These are phyloP conservation scores for Rubroboletus satanas DNA, from an alignment of 768 basidiomycete species.

Conservation along the genomic window DNA sequence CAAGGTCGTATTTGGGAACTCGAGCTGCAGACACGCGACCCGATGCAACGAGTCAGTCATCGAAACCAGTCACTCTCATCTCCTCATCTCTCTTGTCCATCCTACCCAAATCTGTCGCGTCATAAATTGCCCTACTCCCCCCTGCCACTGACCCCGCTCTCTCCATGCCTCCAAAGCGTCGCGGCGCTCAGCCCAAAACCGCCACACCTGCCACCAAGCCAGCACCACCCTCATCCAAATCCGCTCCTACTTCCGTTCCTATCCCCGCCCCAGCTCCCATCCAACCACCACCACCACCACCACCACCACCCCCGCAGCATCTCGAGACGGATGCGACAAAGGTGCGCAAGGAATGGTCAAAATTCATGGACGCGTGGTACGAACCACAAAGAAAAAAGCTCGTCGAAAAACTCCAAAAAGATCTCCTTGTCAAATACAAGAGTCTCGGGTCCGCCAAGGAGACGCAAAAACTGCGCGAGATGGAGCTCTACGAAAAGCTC, in stretches of 20 bases:
- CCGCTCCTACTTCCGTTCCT: constrained; percentile 1
- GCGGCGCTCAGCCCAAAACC: constrained; percentile 15
- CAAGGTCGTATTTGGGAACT: constrained; percentile 25
- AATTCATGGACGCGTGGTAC: constrained; percentile 29
- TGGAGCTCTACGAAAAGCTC: constrained; percentile 27
- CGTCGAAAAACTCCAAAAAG: constrained; percentile 30
- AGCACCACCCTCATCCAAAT: constrained; percentile 7
- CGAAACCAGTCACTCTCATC: constrained; percentile 18
- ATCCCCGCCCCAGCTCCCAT: neutral
- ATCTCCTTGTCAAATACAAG: constrained; percentile 32
- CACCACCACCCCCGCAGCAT: constrained; percentile 16
- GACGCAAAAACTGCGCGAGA: constrained; percentile 29
- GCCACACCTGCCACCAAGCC: constrained; percentile 9
- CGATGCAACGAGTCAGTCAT: constrained; percentile 28
- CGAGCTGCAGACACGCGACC: constrained; percentile 22
- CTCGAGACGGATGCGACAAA: constrained; percentile 19
- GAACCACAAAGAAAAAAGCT: constrained; percentile 29
- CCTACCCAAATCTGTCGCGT: constrained; percentile 12
- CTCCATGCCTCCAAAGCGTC: constrained; percentile 33
- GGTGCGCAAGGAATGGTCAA: constrained; percentile 31
- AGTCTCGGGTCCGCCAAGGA: constrained; percentile 18
- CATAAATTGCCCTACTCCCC: constrained; percentile 3
- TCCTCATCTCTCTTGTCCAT: constrained; percentile 12
- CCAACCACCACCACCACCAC: constrained; percentile 4
- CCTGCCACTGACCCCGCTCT: neutral